Percentiles rank a stretch among this genome's conserved stretches.
Conservation (phyloP, 202 grass and related monocot species). For the Setaria italica region DNA sequence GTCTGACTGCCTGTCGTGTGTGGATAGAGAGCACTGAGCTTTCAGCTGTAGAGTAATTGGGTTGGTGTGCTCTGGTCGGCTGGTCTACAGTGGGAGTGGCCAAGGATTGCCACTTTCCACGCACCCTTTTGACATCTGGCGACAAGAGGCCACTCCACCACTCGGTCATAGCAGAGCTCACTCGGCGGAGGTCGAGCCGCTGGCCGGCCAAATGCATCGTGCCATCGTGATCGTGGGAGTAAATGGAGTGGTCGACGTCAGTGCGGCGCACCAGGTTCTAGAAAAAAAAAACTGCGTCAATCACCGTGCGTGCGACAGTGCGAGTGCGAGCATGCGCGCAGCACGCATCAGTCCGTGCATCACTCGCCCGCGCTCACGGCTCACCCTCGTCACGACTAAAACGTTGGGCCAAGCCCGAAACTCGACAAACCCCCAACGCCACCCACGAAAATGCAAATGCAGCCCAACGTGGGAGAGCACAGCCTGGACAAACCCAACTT, state of each 20-base stretch:
- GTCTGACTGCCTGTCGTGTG: background rate
- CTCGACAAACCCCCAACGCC: too few species aligned
- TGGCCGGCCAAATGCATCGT: background rate
- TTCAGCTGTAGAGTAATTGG: constrained; percentile 12
- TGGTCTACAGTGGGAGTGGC: background rate
- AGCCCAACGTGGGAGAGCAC: too few species aligned
- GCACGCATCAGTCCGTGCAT: too few species aligned
- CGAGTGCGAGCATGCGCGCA: background rate
- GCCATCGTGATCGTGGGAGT: background rate
- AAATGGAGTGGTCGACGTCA: constrained; percentile 21
- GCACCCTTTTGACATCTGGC: constrained; percentile 35
- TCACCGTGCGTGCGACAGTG: background rate
- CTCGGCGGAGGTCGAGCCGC: background rate
- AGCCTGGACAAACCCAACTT: too few species aligned
- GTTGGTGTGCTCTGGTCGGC: constrained; percentile 32
- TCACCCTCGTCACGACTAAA: too few species aligned
- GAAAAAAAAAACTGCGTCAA: background rate
- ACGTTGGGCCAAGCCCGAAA: too few species aligned
- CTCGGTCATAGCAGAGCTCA: background rate
- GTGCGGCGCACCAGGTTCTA: constrained; percentile 18
- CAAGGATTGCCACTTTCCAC: background rate
- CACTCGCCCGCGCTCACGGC: too few species aligned
- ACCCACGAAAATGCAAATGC: too few species aligned
- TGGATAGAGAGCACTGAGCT: constrained; percentile 37
- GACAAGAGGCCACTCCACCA: background rate